Base-by-base conservation (phyloP, 129 eudicot species). In the Flaveria linearis region DNA sequence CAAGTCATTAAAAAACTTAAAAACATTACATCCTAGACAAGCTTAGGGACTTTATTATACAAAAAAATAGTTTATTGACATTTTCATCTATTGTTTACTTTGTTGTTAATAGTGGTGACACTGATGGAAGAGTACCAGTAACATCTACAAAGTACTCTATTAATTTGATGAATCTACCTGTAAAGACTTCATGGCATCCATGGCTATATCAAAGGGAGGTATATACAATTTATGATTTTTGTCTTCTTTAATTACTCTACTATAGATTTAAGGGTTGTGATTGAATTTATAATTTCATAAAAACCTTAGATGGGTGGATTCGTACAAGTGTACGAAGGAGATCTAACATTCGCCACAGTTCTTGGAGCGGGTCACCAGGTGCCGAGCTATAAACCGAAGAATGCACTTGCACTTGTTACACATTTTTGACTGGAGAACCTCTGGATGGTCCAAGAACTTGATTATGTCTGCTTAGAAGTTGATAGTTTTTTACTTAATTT, bases 351-450 rank as follows among this genome's bases (percentile, higher is more conserved):
- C n/a, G 89, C 85, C 11, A 93, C 96, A 6, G 86, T 90, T 20
- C 85, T 85, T 85, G 95, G 92, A 50, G 96, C 98, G 11, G 98
- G 98, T 41, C 98, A 93, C 83, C 90, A 83, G 79, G 98, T 93
- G 70, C 96, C 96, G 20, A 88, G 95, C 78, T 88, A 78, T 71
- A 86, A 88, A 71, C 91, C 96, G 2, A 85, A 66, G 30, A 83
- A 80, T 60, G 88, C 92, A 49, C 88, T 90, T 50, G 83, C 90
- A 17, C 77, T 93, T 14, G 56, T 90, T 74, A 64, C 13, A 62
- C 86, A 85, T 78, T 93, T 93, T 87, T 93, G 77, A 57, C 71
- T 0, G 96, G 96, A 16, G 78, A 63, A 72, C 76, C 85, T 70
- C 88, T 85, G 14, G 83, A 81, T 0, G 51, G 61, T 68, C 58